Evolutionary conservation across 345 rosid genomes (phyloP).

Genomic region (Hibiscus mutabilis): DNA sequence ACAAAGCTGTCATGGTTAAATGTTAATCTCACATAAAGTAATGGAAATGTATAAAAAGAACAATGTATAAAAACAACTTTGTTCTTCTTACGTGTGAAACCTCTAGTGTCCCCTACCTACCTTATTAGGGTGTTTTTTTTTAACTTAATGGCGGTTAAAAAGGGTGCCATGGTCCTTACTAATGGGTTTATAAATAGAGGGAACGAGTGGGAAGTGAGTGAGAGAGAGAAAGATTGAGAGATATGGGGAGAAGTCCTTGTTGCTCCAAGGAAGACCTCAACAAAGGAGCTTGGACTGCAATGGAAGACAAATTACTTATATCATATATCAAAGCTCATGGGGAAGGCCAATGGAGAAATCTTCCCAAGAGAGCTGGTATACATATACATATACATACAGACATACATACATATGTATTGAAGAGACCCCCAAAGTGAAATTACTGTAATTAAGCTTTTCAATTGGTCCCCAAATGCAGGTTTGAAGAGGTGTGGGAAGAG

Average conservation of each 20-base stretch:
- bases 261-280: slow-evolving; percentile 55
- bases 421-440: neutral
- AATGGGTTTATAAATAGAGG: neutral
- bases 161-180: neutral
- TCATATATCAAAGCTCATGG: slow-evolving; percentile 47
- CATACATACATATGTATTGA: neutral
- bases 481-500: slow-evolving; percentile 8
- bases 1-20: no score
- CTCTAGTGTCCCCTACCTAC: no score
- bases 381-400: neutral
- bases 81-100: no score
- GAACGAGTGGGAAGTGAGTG: neutral
- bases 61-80: no score
- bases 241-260: slow-evolving; percentile 61
- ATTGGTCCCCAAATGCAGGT: neutral
- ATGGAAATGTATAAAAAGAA: no score
- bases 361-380: slow-evolving; percentile 58
- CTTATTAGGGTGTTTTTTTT: neutral
- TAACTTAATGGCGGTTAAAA: neutral
- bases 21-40: no score
- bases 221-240: neutral
- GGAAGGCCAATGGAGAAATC: slow-evolving; percentile 58
- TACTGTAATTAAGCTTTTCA: neutral
- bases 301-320: slow-evolving; percentile 41
- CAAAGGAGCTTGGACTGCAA: slow-evolving; percentile 56